Conservation (phyloP, 148 eudicot species). For the Heliamphora exappendiculata region DNA sequence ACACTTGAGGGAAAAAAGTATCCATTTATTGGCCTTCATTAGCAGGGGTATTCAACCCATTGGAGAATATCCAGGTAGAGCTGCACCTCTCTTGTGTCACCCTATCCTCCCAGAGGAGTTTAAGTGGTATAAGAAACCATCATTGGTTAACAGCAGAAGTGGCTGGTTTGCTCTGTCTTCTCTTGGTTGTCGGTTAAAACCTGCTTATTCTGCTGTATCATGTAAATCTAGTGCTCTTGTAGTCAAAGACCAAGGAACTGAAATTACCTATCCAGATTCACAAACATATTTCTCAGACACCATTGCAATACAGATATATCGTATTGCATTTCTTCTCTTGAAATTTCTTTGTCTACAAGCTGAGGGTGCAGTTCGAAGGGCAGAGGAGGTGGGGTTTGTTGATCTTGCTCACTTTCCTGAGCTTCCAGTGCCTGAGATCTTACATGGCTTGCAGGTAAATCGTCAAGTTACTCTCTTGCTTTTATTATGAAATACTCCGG, state of each 20-base stretch:
- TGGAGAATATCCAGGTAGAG: slow-evolving; percentile 40
- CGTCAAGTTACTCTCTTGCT: neutral
- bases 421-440: slow-evolving; percentile 93
- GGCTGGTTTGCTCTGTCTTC: slow-evolving; percentile 88
- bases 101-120: slow-evolving; percentile 70
- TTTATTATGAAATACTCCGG: neutral
- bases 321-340: slow-evolving; percentile 57
- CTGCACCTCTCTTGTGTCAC: slow-evolving; percentile 52
- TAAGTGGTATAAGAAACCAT: slow-evolving; percentile 43
- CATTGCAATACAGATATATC: slow-evolving; percentile 63
- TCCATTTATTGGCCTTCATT: slow-evolving; percentile 86
- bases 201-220: slow-evolving; percentile 32
- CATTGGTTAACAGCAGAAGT: slow-evolving; percentile 54
- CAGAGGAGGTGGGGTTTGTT: slow-evolving; percentile 79
- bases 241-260: slow-evolving; percentile 37
- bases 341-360: slow-evolving; percentile 81
- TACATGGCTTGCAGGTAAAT: slow-evolving; percentile 90
- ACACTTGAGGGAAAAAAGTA: slow-evolving; percentile 67
- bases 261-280: slow-evolving; percentile 16
- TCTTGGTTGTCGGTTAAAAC: slow-evolving; percentile 47
- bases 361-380: slow-evolving; percentile 68
- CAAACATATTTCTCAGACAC: slow-evolving; percentile 69
- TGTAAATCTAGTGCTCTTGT: slow-evolving; percentile 41
- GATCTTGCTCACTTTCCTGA: slow-evolving; percentile 87
- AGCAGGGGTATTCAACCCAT: slow-evolving; percentile 52